Evolutionary conservation across 768 basidiomycete genomes (phyloP), one percentile per base, ranked within the genome.

Genomic region (Hypholoma sublateritium): DNA sequence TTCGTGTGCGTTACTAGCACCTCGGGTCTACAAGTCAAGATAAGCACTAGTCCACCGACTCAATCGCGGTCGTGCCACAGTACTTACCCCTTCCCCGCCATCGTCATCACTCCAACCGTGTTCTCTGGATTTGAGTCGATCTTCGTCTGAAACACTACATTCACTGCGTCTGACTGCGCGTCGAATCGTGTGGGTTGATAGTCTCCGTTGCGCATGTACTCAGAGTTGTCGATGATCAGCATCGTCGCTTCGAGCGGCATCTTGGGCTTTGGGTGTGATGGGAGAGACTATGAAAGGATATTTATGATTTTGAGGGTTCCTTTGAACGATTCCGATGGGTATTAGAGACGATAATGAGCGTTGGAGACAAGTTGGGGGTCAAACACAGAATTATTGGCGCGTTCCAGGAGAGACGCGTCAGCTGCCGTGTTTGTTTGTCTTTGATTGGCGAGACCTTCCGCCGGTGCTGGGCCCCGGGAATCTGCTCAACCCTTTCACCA

Each of bases 181-280:
- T 89, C 87, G 67, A 93, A 94, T 59, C 96, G 85, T 35, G 88
- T 87, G 46, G 93, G 93, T 53, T 77, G 75, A 71, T 93, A 95
- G 73, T 95, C 94, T 11, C 94, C 93, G 68, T 97, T 96, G 56
- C 95, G 86, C 89, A 97, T 97, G 74, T 89, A 95, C 73, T 95
- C 93, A 2, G 94, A 97, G 71, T 98, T 98, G 84, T 99, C 97
- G 59, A 98, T 87, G 13, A 99, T 80, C 77, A 98, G 86, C 87
- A 99, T 95, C 21, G 95, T 96, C 39, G 96, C 95, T 85, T 99
- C 95, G 68, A 97, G 83, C 64, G 93, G 92, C 94, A 97, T 97
- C 56, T 70, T 85, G 79, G 58, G 58, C 36, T 48, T 47, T 43
- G 34, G 50, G 49, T 36, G 17, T n/a, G 47, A 43, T 52, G 45